These are phyloP conservation scores for Fusarium sp. DNA, from an alignment of 2,329 filamentous ascomycete genomes.

Conservation along the genomic window DNA sequence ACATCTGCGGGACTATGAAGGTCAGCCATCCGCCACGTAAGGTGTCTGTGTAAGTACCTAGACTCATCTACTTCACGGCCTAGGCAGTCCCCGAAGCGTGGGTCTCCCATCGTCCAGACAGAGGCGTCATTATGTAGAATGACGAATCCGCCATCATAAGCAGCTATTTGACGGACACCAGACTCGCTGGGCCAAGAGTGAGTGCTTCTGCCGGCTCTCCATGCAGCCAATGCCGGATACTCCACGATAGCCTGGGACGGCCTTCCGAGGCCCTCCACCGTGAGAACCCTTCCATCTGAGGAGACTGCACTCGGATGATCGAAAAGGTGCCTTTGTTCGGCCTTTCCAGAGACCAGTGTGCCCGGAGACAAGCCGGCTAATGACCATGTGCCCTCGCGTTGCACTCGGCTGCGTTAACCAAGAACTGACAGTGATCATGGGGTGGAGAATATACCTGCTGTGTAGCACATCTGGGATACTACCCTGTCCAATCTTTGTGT, in stretches of 20 bases:
- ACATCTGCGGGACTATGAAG: constrained; percentile 56
- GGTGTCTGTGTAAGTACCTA: constrained; percentile 42
- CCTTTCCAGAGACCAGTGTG: constrained; percentile 32
- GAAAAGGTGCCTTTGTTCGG: not conserved
- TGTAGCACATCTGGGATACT: constrained; percentile 56
- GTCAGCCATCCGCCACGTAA: constrained; percentile 14
- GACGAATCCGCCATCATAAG: constrained; percentile 63
- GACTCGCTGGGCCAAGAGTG: constrained; percentile 39
- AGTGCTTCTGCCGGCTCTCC: constrained; percentile 10
- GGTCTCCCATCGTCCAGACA: constrained; percentile 68
- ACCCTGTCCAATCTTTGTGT: constrained; percentile 51
- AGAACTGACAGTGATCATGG: too few species aligned
- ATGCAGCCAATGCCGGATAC: constrained; percentile 39
- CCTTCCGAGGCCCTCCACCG: not conserved
- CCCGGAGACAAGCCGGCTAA: not conserved
- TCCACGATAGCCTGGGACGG: constrained; percentile 25
- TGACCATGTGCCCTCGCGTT: constrained; percentile 20
- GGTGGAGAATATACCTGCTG: constrained; percentile 52
- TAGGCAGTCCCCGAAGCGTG: constrained; percentile 67
- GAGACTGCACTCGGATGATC: constrained; percentile 26
- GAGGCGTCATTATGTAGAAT: constrained; percentile 57
- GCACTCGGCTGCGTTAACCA: constrained; percentile 29
- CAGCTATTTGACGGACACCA: constrained; percentile 54
- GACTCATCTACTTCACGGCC: constrained; percentile 59
- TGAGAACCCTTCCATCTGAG: constrained; percentile 27